phyloP scores from a whole-genome alignment of 306 rosid species.

The Astragalus glycyphyllos region DNA sequence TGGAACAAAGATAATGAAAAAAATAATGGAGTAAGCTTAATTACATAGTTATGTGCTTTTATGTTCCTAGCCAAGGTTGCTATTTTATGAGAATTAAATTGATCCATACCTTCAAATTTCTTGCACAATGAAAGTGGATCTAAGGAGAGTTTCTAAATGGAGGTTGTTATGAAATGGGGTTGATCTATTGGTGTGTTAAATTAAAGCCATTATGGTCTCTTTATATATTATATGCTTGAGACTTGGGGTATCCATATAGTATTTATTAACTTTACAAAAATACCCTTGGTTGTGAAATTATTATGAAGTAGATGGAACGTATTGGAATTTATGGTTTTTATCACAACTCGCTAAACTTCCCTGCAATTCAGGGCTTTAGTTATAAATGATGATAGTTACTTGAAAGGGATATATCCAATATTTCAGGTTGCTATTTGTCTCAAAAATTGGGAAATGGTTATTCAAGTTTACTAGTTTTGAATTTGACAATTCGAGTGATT shows the following conservation, averaged over 20 bases:
- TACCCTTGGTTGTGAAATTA: constrained; percentile 44
- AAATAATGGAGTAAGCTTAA: constrained; percentile 50
- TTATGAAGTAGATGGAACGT: constrained; percentile 34
- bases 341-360: constrained; percentile 28
- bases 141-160: constrained; percentile 15
- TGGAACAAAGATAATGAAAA: constrained; percentile 57
- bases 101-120: constrained; percentile 49
- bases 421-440: constrained; percentile 47
- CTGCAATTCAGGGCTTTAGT: constrained; percentile 39
- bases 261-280: constrained; percentile 28
- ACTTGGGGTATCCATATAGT: background rate
- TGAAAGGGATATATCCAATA: constrained; percentile 6
- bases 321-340: constrained; percentile 20
- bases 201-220: constrained; percentile 23
- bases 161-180: constrained; percentile 13
- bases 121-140: constrained; percentile 24
- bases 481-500: constrained; percentile 39
- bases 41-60: constrained; percentile 43
- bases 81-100: constrained; percentile 38
- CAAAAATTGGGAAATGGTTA: constrained; percentile 38
- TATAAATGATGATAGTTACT: constrained; percentile 34
- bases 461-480: constrained; percentile 43
- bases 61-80: constrained; percentile 32
- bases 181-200: constrained; percentile 1
- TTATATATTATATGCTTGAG: constrained; percentile 11